These are phyloP conservation scores for Teratosphaeria pseudoeucalypti DNA, from an alignment of 2,329 filamentous ascomycete species.

Conservation along the genomic window DNA sequence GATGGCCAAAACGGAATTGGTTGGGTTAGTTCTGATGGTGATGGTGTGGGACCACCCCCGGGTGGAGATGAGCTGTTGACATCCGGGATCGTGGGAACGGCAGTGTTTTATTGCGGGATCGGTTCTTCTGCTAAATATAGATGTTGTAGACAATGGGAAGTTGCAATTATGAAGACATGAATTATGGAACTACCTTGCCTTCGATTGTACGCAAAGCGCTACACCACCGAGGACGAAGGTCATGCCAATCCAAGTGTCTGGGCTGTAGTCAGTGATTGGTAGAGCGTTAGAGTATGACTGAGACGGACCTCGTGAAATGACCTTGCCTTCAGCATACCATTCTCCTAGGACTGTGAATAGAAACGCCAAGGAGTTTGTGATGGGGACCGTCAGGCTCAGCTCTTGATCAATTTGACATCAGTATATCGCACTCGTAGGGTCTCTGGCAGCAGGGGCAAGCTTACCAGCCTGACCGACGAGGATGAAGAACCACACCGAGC, in stretches of 20 bases:
- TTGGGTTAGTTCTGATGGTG: conserved; percentile 15
- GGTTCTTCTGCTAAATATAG: conserved; percentile 3
- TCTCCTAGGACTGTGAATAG: conserved; percentile 92
- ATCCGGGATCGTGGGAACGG: conserved; percentile 39
- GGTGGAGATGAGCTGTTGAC: conserved; percentile 25
- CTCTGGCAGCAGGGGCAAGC: conserved; percentile 19
- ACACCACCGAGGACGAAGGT: conserved; percentile 68
- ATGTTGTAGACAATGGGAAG: not conserved
- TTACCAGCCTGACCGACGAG: conserved; percentile 83
- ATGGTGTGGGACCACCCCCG: conserved; percentile 16
- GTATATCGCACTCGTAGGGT: not conserved
- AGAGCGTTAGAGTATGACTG: not conserved
- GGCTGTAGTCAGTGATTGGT: conserved; percentile 5
- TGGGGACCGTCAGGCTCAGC: conserved; percentile 83
- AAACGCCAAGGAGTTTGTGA: conserved; percentile 89
- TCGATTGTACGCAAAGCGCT: conserved; percentile 64
- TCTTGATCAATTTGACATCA: conserved; percentile 43
- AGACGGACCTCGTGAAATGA: conserved; percentile 65
- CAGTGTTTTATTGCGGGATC: conserved; percentile 16
- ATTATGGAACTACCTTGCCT: conserved; percentile 10
- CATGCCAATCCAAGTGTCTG: conserved; percentile 80
- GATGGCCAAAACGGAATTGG: conserved; percentile 3
- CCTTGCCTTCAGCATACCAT: conserved; percentile 88
- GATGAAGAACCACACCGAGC: conserved; percentile 93
- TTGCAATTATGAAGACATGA: not conserved